Base-by-base conservation (phyloP, 2,329 filamentous ascomycete species). In the Ascochyta viciae-villosae region DNA sequence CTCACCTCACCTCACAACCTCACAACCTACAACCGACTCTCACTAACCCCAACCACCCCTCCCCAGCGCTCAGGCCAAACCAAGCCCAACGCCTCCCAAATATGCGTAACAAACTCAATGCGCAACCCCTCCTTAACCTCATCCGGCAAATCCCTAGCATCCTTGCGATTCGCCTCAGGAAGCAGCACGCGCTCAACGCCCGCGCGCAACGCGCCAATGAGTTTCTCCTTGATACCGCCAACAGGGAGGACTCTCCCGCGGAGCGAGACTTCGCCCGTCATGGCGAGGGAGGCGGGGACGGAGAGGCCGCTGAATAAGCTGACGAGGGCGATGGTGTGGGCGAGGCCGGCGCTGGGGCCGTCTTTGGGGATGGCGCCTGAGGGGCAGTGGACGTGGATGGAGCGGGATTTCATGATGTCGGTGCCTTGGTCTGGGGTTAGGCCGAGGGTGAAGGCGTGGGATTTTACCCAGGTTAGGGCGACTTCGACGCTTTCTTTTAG, bases 401-500 rank as follows among this genome's bases (percentile, higher is more conserved):
- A 92, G 60, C 95, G 88, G 68, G 90, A 89, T 80, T 95, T 94
- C 92, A 98, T 97, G 71, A 99, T 93, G 74, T 99, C 94, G 64
- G 94, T 90, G 50, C 87, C 87, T 8, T 90, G 89, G 60, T 92
- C 88, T 53, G 88, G 82, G 37, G 8, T 8, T 6, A 99, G 81
- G 9, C 92, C 92, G 12, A 99, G 83, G 71, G 96, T 91, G 70
- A 89, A 97, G 3, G 94, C 93, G 74, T 99, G 94, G 4, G 92
- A 91, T 77, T 97, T 97, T 47, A 99, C 95, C 95, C 95, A 99
- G 15, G 89, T 94, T 31, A 98, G 83, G 10, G 95, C 95, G 19
- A 99, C 95, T 76, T 98, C 94, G 38, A 98, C 95, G 61, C 89
- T 94, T 77, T 99, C 95, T 78, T 98, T 98, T 56, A 99, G 86